These are phyloP conservation scores for Tulasnella sp. DNA, from an alignment of 768 basidiomycete species.

Conservation along the genomic window DNA sequence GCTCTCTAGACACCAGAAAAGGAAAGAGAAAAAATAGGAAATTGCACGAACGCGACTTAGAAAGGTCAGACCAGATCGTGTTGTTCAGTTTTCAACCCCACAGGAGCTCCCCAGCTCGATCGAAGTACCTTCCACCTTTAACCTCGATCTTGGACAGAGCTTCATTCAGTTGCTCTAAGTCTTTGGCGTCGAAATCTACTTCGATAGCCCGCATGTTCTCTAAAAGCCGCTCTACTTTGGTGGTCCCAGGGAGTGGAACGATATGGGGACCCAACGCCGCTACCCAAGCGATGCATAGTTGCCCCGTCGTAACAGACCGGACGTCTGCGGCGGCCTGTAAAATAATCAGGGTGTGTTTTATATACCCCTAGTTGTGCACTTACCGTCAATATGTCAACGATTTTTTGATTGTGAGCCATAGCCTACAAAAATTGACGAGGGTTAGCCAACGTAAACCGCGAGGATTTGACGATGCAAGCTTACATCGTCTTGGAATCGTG, in stretches of 20 bases:
- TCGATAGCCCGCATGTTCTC: constrained; percentile 2
- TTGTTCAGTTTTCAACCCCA: background rate
- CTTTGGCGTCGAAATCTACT: background rate
- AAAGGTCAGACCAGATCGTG: background rate
- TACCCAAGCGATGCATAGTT: constrained; percentile 40
- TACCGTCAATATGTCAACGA: constrained; percentile 36
- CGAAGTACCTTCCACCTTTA: background rate
- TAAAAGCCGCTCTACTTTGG: background rate
- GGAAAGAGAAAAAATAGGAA: background rate
- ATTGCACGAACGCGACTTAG: background rate
- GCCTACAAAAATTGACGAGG: constrained; percentile 23
- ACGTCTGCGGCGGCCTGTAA: constrained; percentile 33
- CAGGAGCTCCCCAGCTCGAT: background rate
- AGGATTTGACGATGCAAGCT: background rate
- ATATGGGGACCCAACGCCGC: constrained; percentile 35
- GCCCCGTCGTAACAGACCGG: constrained; percentile 37
- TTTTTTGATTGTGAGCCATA: constrained; percentile 36
- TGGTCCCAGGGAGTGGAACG: constrained; percentile 41
- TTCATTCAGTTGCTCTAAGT: background rate
- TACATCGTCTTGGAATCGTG: constrained; percentile 41
- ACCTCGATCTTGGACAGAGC: background rate
- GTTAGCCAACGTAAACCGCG: background rate
- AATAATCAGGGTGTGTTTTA: background rate
- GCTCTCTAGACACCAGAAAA: too few species aligned
- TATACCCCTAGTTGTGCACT: background rate